Percentiles rank a stretch among this genome's conserved stretches.
phyloP scores from a whole-genome alignment of 2,329 filamentous ascomycete species.

The Diaporthe ilicicola region DNA sequence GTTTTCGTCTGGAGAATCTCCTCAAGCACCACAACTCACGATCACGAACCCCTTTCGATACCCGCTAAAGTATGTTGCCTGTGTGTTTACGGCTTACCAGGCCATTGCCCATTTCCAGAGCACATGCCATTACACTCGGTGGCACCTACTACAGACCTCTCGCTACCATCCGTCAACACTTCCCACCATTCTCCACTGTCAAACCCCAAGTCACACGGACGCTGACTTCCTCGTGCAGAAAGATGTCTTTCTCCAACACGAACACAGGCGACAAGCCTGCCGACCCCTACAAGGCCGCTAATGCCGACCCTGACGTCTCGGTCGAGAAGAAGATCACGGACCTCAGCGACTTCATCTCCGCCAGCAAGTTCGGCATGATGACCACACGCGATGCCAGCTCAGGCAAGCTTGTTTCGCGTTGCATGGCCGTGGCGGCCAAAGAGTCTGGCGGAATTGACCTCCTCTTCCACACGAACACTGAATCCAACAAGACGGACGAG shows the following conservation, averaged over 20 bases:
- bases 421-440: constrained; percentile 85
- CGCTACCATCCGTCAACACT: not conserved
- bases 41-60: not conserved
- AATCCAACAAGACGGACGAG: constrained; percentile 88
- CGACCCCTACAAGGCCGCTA: constrained; percentile 81
- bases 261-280: constrained; percentile 68
- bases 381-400: constrained; percentile 75
- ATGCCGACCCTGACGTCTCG: constrained; percentile 69
- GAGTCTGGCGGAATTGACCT: constrained; percentile 82
- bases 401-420: constrained; percentile 78
- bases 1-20: too few species aligned
- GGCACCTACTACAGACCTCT: not conserved
- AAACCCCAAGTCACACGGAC: not conserved
- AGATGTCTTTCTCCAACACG: constrained; percentile 61
- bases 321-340: constrained; percentile 81
- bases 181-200: not conserved
- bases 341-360: constrained; percentile 73
- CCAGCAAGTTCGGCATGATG: constrained; percentile 88
- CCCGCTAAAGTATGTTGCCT: constrained; percentile 26
- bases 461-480: constrained; percentile 91
- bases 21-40: not conserved
- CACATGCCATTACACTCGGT: not conserved
- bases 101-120: not conserved
- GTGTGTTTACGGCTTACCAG: not conserved
- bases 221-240: constrained; percentile 25